phyloP scores from a whole-genome alignment of 2,329 filamentous ascomycete genomes.

The Penicillium sp. region DNA sequence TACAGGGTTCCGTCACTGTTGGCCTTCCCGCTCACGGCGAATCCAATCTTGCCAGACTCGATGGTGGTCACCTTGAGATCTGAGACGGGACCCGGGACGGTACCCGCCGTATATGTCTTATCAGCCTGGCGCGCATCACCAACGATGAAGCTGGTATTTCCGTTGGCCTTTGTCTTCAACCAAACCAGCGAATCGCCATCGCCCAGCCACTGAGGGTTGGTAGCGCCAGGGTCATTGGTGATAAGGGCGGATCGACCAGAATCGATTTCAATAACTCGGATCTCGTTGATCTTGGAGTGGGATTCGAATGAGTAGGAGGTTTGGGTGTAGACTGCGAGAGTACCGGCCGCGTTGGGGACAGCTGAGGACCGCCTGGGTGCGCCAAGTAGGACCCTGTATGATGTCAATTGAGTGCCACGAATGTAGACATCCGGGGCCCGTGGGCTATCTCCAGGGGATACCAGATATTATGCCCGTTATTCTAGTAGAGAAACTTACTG shows the following conservation, averaged over 20 bases:
- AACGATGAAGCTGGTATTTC: conserved; percentile 52
- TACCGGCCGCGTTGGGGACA: conserved; percentile 51
- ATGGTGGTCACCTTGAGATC: conserved; percentile 51
- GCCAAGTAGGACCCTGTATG: conserved; percentile 48
- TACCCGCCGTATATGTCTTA: conserved; percentile 50
- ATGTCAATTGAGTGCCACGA: conserved; percentile 5
- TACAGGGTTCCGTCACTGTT: conserved; percentile 53
- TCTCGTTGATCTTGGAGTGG: conserved; percentile 52
- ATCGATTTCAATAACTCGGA: conserved; percentile 49
- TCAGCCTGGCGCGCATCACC: conserved; percentile 46
- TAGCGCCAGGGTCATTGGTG: conserved; percentile 50
- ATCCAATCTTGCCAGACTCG: conserved; percentile 47
- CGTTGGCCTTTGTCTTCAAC: conserved; percentile 51
- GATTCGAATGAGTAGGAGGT: conserved; percentile 56
- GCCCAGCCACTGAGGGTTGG: conserved; percentile 53
- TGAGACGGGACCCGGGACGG: conserved; percentile 50
- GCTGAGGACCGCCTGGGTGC: conserved; percentile 52
- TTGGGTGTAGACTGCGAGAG: conserved; percentile 52
- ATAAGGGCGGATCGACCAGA: conserved; percentile 46
- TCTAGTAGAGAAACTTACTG: conserved; percentile 35
- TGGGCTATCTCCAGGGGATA: too few species aligned
- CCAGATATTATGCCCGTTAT: background rate
- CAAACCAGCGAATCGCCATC: conserved; percentile 49
- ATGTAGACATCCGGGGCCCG: too few species aligned
- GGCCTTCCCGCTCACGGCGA: conserved; percentile 53